phyloP scores from a whole-genome alignment of 2,329 filamentous ascomycete species.

The Botrytis pseudocinerea region DNA sequence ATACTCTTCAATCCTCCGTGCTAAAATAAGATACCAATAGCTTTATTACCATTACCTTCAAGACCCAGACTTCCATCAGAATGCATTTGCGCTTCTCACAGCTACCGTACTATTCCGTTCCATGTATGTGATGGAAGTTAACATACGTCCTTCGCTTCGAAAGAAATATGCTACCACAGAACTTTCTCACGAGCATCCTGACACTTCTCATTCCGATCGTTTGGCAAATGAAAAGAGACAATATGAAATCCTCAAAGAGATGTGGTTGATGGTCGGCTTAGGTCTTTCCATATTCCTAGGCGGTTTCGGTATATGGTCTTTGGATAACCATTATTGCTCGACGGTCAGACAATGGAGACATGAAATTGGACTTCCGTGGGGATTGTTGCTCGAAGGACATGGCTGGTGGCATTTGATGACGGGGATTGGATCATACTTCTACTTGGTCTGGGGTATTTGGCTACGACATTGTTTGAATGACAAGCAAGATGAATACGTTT shows the following conservation, averaged over 20 bases:
- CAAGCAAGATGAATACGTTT: conserved; percentile 62
- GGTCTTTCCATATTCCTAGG: conserved; percentile 64
- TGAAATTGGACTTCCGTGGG: conserved; percentile 68
- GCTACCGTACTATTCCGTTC: conserved; percentile 56
- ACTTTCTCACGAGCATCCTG: conserved; percentile 41
- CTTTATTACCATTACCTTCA: conserved; percentile 73
- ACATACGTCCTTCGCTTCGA: conserved; percentile 55
- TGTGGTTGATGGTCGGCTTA: conserved; percentile 67
- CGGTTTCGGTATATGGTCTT: conserved; percentile 66
- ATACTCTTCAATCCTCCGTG: neutral
- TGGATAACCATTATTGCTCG: conserved; percentile 65
- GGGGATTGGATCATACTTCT: conserved; percentile 68
- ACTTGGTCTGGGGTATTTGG: conserved; percentile 72
- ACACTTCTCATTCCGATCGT: conserved; percentile 51
- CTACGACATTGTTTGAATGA: conserved; percentile 68
- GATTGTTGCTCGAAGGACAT: conserved; percentile 69
- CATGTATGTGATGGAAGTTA: conserved; percentile 69
- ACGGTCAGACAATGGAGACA: conserved; percentile 52
- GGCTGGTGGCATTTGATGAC: conserved; percentile 79
- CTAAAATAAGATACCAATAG: conserved; percentile 19
- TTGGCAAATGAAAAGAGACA: conserved; percentile 56
- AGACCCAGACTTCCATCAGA: conserved; percentile 72
- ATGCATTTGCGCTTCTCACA: conserved; percentile 64
- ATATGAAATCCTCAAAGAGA: conserved; percentile 57
- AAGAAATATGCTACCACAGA: conserved; percentile 43